phyloP scores from a whole-genome alignment of 768 basidiomycete species.

The Dentipellis sp. region DNA sequence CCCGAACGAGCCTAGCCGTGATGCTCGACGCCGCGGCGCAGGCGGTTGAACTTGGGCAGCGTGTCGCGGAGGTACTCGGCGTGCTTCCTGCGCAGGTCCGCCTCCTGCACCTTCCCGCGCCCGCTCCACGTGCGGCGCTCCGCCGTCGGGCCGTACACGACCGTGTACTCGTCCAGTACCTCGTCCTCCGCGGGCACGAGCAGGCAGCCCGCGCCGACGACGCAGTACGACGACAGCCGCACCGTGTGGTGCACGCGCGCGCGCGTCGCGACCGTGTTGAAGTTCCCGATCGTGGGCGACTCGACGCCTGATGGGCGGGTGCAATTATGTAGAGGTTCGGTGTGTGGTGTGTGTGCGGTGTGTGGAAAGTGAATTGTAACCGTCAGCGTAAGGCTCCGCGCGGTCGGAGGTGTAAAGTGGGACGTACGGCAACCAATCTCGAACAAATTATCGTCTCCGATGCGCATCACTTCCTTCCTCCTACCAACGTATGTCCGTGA shows the following conservation, averaged over 20 bases:
- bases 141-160: slow-evolving; percentile 69
- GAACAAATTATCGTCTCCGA: slow-evolving; percentile 90
- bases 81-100: slow-evolving; percentile 78
- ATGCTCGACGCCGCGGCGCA: slow-evolving; percentile 23
- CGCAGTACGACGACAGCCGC: slow-evolving; percentile 69
- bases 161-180: slow-evolving; percentile 71
- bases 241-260: slow-evolving; percentile 80
- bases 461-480: slow-evolving; percentile 80
- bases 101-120: slow-evolving; percentile 73
- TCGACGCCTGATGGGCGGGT: slow-evolving; percentile 58
- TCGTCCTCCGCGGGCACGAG: slow-evolving; percentile 76
- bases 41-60: slow-evolving; percentile 80
- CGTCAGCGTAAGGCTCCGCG: background rate
- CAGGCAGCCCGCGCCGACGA: slow-evolving; percentile 73
- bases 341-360: background rate
- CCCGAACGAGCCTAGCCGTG: background rate
- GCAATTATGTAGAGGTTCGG: background rate
- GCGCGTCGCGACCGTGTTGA: slow-evolving; percentile 81
- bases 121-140: slow-evolving; percentile 82
- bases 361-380: background rate
- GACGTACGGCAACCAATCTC: slow-evolving; percentile 87
- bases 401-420: background rate
- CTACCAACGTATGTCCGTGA: slow-evolving; percentile 21
- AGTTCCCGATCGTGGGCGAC: slow-evolving; percentile 72
- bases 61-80: slow-evolving; percentile 88